These are phyloP conservation scores for Heteromeles arbutifolia DNA, from an alignment of 306 rosid genomes.

Conservation along the genomic window DNA sequence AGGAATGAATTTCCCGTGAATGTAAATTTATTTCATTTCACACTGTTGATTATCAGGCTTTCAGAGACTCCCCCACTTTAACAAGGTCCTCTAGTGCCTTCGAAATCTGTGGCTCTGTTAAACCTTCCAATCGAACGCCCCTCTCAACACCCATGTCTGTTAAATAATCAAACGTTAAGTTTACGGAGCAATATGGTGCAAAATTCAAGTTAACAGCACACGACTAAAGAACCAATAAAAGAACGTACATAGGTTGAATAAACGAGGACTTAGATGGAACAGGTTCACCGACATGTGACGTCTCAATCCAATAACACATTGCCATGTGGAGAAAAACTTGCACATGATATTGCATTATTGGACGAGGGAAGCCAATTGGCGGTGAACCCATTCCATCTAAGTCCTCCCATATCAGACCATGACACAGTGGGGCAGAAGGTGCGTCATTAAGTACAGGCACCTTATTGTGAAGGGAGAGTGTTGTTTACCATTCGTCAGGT, in stretches of 20 bases:
- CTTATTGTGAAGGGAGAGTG: neutral
- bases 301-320: no score
- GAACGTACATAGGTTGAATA: neutral
- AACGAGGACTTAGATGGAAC: no score
- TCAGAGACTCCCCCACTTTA: constrained; percentile 56
- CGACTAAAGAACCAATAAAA: neutral
- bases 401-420: neutral
- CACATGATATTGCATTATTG: no score
- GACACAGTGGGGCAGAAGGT: neutral
- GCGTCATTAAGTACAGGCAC: neutral
- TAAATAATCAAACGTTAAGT: constrained; percentile 10
- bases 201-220: neutral
- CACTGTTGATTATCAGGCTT: constrained; percentile 31
- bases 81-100: constrained; percentile 82
- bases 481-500: neutral
- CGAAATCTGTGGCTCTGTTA: constrained; percentile 65
- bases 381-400: no score
- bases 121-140: constrained; percentile 75
- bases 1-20: neutral
- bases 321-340: no score
- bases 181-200: neutral
- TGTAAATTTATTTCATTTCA: constrained; percentile 40
- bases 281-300: no score
- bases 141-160: constrained; percentile 83
- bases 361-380: no score